phyloP scores from a whole-genome alignment of 164 flowering plant genomes.

The Tetracentron sinense region DNA sequence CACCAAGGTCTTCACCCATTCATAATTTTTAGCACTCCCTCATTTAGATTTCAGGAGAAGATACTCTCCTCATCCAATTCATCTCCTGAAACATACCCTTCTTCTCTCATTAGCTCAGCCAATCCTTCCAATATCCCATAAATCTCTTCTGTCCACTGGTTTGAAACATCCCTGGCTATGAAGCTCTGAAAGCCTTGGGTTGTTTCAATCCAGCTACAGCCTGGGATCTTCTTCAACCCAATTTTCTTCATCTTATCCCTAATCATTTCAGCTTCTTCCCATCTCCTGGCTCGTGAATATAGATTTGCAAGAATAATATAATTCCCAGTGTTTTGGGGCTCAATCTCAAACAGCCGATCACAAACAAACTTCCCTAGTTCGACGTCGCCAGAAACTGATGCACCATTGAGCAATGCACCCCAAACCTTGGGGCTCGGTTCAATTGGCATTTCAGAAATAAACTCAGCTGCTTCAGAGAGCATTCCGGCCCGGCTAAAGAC shows the following conservation, averaged over 20 bases:
- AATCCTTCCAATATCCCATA: conserved; percentile 32
- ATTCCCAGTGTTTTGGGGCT: conserved; percentile 73
- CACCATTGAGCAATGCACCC: conserved; percentile 83
- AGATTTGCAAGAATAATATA: conserved; percentile 70
- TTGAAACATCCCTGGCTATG: conserved; percentile 37
- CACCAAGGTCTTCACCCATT: too few species aligned
- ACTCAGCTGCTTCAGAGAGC: conserved; percentile 59
- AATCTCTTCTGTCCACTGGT: conserved; percentile 32
- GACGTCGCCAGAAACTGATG: conserved; percentile 54
- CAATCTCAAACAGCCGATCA: conserved; percentile 58
- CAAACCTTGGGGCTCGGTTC: conserved; percentile 72
- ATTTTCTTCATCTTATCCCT: conserved; percentile 52
- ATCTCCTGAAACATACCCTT: conserved; percentile 32
- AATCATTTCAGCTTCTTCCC: conserved; percentile 69
- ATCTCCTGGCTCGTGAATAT: conserved; percentile 68
- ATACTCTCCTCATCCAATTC: conserved; percentile 34
- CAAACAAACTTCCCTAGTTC: conserved; percentile 58
- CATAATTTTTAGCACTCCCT: too few species aligned
- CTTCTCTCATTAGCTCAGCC: conserved; percentile 38
- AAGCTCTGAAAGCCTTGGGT: conserved; percentile 36
- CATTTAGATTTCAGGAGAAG: conserved; percentile 7
- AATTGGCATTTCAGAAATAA: conserved; percentile 61
- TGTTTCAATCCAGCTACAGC: conserved; percentile 71
- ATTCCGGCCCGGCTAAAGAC: conserved; percentile 67
- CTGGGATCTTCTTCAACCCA: conserved; percentile 65